Evolutionary conservation across 1,284 basidiomycete genomes (phyloP).

Genomic region (Phlebopus sp.): DNA sequence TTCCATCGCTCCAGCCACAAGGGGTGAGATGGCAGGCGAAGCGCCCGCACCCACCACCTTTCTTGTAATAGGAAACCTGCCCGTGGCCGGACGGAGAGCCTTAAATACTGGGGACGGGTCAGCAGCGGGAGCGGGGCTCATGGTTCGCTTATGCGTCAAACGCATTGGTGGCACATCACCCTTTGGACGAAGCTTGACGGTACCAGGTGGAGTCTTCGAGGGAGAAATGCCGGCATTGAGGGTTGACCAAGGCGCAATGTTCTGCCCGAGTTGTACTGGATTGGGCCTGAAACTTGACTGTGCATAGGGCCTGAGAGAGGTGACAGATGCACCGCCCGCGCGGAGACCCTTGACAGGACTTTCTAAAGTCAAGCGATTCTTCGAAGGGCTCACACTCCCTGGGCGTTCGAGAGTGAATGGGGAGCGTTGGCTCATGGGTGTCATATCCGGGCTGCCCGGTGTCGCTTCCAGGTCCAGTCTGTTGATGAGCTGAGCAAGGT

Average conservation of each 20-base stretch:
- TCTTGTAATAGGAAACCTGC: constrained; percentile 19
- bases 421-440: constrained; percentile 36
- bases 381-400: neutral
- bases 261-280: constrained; percentile 45
- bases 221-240: constrained; percentile 50
- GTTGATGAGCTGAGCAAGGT: constrained; percentile 72
- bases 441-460: constrained; percentile 51
- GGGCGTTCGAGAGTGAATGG: constrained; percentile 9
- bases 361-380: constrained; percentile 24
- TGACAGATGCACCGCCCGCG: constrained; percentile 44
- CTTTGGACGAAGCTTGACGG: constrained; percentile 7
- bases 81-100: constrained; percentile 51
- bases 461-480: constrained; percentile 72
- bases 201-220: constrained; percentile 31
- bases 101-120: constrained; percentile 54
- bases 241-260: constrained; percentile 62
- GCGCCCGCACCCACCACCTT: constrained; percentile 8
- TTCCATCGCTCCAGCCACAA: constrained; percentile 7
- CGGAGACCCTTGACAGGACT: constrained; percentile 42
- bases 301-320: constrained; percentile 60
- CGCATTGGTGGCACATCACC: constrained; percentile 23
- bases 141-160: constrained; percentile 48
- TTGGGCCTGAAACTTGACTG: constrained; percentile 38
- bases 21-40: constrained; percentile 14
- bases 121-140: constrained; percentile 50